A percentile compares a stretch with the other conserved stretches of the same genome.
phyloP scores from a whole-genome alignment of 768 basidiomycete genomes.

The Pleurotus giganteus region DNA sequence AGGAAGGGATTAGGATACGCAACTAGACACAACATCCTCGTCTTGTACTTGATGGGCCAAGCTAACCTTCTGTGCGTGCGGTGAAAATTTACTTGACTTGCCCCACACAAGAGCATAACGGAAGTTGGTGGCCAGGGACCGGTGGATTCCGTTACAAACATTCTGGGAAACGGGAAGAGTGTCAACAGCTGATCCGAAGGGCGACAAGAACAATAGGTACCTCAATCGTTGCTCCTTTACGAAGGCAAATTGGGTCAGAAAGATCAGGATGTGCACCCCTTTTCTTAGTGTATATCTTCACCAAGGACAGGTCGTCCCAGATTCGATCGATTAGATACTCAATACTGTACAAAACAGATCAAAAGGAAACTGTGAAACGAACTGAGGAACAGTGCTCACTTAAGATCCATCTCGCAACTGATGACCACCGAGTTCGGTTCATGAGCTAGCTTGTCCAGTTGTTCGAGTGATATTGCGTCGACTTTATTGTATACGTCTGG shows the following conservation, averaged over 20 bases:
- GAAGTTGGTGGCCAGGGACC: constrained; percentile 87
- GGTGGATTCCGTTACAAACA: constrained; percentile 91
- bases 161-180: constrained; percentile 38
- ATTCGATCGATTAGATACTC: constrained; percentile 74
- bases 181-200: background rate
- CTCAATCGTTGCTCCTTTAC: constrained; percentile 93
- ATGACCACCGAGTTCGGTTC: constrained; percentile 89
- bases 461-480: constrained; percentile 82
- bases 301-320: constrained; percentile 77
- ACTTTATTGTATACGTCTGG: constrained; percentile 96
- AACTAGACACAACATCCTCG: constrained; percentile 89
- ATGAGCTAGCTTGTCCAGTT: constrained; percentile 78
- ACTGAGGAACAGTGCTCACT: constrained; percentile 43
- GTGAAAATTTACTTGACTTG: constrained; percentile 90
- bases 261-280: constrained; percentile 93
- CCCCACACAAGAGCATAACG: constrained; percentile 97
- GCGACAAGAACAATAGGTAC: constrained; percentile 39
- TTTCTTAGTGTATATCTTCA: constrained; percentile 97
- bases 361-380: constrained; percentile 6
- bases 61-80: constrained; percentile 93
- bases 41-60: constrained; percentile 80
- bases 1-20: background rate
- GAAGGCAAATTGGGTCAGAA: constrained; percentile 84
- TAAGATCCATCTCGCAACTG: constrained; percentile 92
- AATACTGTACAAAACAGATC: constrained; percentile 39